These are phyloP conservation scores for Omphalotus olearius DNA, from an alignment of 1,284 basidiomycete species.

Conservation along the genomic window DNA sequence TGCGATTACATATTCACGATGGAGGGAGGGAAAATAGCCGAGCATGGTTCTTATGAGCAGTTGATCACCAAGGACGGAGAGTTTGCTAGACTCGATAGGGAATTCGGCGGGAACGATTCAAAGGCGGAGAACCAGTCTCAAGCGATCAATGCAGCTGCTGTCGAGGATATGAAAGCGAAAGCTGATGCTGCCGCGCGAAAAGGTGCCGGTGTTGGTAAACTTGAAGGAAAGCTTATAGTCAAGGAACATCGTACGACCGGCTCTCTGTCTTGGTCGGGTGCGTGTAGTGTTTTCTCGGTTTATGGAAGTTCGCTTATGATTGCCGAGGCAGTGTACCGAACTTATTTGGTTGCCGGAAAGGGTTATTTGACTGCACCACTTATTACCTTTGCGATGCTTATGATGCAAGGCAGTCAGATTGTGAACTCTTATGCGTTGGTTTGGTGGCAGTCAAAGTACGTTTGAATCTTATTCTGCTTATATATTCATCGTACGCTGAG, in stretches of 20 bases:
- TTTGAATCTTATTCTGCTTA: conserved; percentile 11
- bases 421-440: conserved; percentile 49
- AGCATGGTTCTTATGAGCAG: conserved; percentile 61
- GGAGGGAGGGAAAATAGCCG: conserved; percentile 52
- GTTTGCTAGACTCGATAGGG: conserved; percentile 58
- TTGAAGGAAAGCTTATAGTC: conserved; percentile 61
- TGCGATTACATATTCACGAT: conserved; percentile 67
- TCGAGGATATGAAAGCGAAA: conserved; percentile 39
- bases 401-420: conserved; percentile 63
- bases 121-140: conserved; percentile 14
- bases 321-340: conserved; percentile 59
- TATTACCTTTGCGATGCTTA: conserved; percentile 47
- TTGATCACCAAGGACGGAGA: conserved; percentile 50
- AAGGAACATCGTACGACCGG: conserved; percentile 65
- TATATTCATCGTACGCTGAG: background rate
- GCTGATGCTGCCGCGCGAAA: conserved; percentile 29
- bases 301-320: background rate
- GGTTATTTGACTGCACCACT: conserved; percentile 55
- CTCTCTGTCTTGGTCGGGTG: conserved; percentile 53
- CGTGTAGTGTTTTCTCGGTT: background rate
- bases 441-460: conserved; percentile 70
- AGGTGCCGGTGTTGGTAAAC: conserved; percentile 56
- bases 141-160: conserved; percentile 24
- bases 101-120: conserved; percentile 56
- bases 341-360: conserved; percentile 64